Conservation (phyloP, 2,329 filamentous ascomycete species). For the Aspergillus neoniger region DNA sequence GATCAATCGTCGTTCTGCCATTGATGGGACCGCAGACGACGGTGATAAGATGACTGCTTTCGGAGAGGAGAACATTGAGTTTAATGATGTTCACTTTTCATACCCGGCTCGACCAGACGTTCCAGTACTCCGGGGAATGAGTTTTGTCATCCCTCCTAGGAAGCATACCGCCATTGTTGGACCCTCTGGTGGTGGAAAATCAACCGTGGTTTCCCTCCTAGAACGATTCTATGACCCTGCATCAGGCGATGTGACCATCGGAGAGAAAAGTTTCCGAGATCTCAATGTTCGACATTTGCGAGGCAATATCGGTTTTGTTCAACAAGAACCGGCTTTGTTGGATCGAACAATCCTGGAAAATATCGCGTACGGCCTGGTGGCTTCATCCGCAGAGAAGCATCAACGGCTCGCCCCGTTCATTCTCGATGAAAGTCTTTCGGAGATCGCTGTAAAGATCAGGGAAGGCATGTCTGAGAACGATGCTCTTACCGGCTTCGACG, state of each 20-base stretch:
- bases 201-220: conserved; percentile 45
- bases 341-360: conserved; percentile 57
- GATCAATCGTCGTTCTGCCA: conserved; percentile 55
- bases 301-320: conserved; percentile 45
- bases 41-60: conserved; percentile 24
- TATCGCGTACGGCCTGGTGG: conserved; percentile 54
- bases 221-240: conserved; percentile 42
- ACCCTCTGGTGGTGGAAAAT: conserved; percentile 56
- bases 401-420: conserved; percentile 27
- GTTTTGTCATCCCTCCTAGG: conserved; percentile 35
- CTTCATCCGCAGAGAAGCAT: conserved; percentile 32
- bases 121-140: conserved; percentile 35
- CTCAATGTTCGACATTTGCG: conserved; percentile 40
- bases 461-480: conserved; percentile 26
- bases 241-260: conserved; percentile 35
- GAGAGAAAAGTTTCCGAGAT: conserved; percentile 28
- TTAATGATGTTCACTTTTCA: conserved; percentile 38
- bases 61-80: conserved; percentile 29
- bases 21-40: conserved; percentile 43
- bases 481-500: conserved; percentile 25
- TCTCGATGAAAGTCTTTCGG: conserved; percentile 28
- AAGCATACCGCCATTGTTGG: conserved; percentile 51
- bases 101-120: conserved; percentile 42
- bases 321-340: conserved; percentile 55
- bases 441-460: conserved; percentile 28